Base-by-base conservation (phyloP, 2,329 filamentous ascomycete genomes). In the Fusarium marasasianum region DNA sequence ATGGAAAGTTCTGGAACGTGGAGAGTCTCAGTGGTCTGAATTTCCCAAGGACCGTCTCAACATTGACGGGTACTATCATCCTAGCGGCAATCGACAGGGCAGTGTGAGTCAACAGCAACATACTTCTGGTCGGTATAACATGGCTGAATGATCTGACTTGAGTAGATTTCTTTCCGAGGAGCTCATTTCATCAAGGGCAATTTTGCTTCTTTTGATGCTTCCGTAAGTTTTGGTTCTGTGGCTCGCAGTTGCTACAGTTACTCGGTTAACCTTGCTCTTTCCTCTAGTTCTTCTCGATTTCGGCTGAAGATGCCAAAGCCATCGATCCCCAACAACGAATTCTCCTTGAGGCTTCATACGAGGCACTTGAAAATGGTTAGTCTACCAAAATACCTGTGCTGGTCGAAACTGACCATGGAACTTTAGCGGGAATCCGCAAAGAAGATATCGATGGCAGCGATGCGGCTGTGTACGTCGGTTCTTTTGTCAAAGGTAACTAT, bases 281-380 rank as follows among this genome's bases (percentile, higher is more conserved):
- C n/a, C 31, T 57, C 31, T 48, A 88, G 86, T 89, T 89, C 78
- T 89, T 89, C 74, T 83, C 83, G 0, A 81, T 89, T 8, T 80
- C 86, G 1, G 82, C 86, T 1, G 84, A 86, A 24, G 87, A 89
- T 58, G 87, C 87, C 24, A 83, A 83, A 31, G 86, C 87, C 7
- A 86, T 89, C 63, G 88, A 89, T 57, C 87, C 87, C 12, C 86
- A 88, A 63, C 86, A 88, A 71, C 80, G 87, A n/a, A 80, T 88
- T 29, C 79, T 88, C 2, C 82, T 89, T 2, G 87, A 89, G 67
- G 80, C 83, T 12, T 85, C 84, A 6, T 88, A 87, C 45, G 87
- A 88, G 69, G 85, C 86, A 26, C 79, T 88, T 4, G 87, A 88
- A 67, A 87, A 85, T 69, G 85, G 86, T 86, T 63, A 31, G 35